Percentiles rank a stretch among this genome's conserved stretches.
These are phyloP conservation scores for Blastobotrys ciferrii DNA, from an alignment of 1,139 yeast genomes.

Conservation along the genomic window DNA sequence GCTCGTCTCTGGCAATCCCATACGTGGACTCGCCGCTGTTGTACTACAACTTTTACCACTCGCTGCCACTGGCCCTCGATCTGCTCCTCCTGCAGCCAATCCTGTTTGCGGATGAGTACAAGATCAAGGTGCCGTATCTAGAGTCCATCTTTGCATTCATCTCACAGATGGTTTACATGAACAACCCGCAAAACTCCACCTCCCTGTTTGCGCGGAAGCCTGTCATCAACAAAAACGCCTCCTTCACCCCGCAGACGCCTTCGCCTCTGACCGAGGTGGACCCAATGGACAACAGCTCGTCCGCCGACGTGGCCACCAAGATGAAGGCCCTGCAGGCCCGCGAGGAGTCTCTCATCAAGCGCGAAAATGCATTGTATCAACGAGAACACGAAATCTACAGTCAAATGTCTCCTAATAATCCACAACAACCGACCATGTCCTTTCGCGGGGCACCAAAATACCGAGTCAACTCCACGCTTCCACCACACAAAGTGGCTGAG, in stretches of 20 bases:
- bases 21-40: conserved; percentile 34
- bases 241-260: conserved; percentile 8
- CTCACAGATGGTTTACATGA: conserved; percentile 49
- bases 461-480: background rate
- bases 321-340: conserved; percentile 18
- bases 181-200: conserved; percentile 12
- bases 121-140: conserved; percentile 82
- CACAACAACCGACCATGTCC: background rate
- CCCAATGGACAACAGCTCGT: conserved; percentile 1
- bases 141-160: conserved; percentile 81
- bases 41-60: conserved; percentile 60
- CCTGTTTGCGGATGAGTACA: conserved; percentile 78
- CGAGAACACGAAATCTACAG: conserved; percentile 27
- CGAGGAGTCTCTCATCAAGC: conserved; percentile 24
- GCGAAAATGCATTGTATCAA: conserved; percentile 25
- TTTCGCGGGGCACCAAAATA: background rate
- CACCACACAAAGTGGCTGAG: conserved; percentile 7
- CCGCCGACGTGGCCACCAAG: conserved; percentile 1
- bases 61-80: conserved; percentile 61
- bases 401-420: conserved; percentile 6
- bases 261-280: conserved; percentile 13
- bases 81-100: conserved; percentile 80
- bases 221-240: conserved; percentile 10
- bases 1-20: conserved; percentile 13
- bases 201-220: conserved; percentile 9